Conservation (phyloP, 257 asterid genomes). For the Fraxinus anomala region DNA sequence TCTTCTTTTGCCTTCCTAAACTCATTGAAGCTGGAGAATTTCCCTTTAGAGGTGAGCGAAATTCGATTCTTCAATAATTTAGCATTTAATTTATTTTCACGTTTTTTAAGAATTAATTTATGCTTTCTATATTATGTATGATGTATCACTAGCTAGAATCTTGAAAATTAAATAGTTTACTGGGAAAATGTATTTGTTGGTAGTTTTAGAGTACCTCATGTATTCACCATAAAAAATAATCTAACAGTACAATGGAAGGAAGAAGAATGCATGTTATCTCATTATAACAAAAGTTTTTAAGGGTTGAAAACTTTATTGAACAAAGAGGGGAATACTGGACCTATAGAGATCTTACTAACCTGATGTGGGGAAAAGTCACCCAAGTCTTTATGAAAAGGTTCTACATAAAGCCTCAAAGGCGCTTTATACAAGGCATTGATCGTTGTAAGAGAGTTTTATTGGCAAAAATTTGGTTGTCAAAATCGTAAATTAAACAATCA, state of each 20-base stretch:
- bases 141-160: background rate
- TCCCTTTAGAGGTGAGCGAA: conserved; percentile 44
- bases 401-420: background rate
- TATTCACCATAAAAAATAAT: no score
- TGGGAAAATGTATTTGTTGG: background rate
- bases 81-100: background rate
- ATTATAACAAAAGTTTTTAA: no score
- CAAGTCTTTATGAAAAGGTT: background rate
- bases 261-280: background rate
- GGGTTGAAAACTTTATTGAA: no score
- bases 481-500: no score
- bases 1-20: conserved; percentile 37
- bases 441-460: background rate
- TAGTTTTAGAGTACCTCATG: background rate
- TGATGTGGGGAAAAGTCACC: background rate
- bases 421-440: background rate
- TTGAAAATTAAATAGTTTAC: background rate
- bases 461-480: background rate
- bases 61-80: background rate
- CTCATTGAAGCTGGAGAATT: conserved; percentile 46
- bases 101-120: background rate
- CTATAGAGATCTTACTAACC: background rate
- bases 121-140: background rate
- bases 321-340: background rate
- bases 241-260: background rate